Percentiles rank a stretch among this genome's conserved stretches.
Conservation (phyloP, 2,329 filamentous ascomycete species). For the Penicillium sclerotiorum region DNA sequence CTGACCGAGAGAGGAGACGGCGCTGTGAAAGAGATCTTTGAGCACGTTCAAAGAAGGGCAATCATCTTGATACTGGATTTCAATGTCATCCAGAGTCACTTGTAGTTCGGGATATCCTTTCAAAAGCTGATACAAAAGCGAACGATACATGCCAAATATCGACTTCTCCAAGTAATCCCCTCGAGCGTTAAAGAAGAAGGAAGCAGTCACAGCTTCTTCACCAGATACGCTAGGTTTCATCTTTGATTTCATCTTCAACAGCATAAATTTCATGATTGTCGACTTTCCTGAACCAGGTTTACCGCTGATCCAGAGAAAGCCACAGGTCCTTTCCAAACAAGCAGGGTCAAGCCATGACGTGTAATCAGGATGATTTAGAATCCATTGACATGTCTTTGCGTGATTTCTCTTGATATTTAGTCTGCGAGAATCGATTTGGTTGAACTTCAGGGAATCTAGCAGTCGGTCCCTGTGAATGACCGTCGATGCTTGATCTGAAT, state of each 20-base stretch:
- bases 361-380: conserved; percentile 40
- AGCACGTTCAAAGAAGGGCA: conserved; percentile 17
- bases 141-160: conserved; percentile 30
- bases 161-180: conserved; percentile 28
- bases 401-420: conserved; percentile 41
- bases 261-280: conserved; percentile 49
- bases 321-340: conserved; percentile 24
- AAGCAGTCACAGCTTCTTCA: conserved; percentile 28
- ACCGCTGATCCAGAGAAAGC: conserved; percentile 44
- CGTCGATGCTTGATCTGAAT: conserved; percentile 2
- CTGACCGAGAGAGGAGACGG: conserved; percentile 14
- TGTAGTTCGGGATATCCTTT: conserved; percentile 23
- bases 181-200: conserved; percentile 35
- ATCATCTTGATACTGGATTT: not conserved
- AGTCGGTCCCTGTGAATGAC: conserved; percentile 7
- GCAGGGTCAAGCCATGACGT: conserved; percentile 40
- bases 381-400: conserved; percentile 47
- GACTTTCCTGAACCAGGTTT: conserved; percentile 44
- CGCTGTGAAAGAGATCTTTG: conserved; percentile 20
- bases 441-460: conserved; percentile 39
- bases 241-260: conserved; percentile 39
- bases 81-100: conserved; percentile 14
- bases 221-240: conserved; percentile 40
- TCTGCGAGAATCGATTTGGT: conserved; percentile 45
- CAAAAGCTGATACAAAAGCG: conserved; percentile 31